Evolutionary conservation across 2,329 filamentous ascomycete genomes (phyloP).

Genomic region (Teratosphaeria zuluensis): DNA sequence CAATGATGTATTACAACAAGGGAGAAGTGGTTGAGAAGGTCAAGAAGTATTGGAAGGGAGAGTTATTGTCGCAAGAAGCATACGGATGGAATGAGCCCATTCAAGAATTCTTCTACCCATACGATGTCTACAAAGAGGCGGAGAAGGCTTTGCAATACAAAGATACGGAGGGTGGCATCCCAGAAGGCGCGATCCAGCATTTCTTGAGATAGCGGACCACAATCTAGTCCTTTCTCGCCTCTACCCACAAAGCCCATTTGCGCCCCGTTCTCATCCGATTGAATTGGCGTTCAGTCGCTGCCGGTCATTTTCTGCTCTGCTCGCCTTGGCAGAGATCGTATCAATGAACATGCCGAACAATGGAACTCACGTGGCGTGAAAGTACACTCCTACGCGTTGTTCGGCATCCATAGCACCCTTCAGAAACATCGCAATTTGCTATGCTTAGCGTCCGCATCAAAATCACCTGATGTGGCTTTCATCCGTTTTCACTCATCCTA

Average conservation of each 20-base stretch:
- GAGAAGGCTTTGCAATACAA: conserved; percentile 2
- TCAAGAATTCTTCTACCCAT: conserved; percentile 1
- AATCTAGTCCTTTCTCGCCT: neutral
- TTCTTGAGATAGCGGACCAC: neutral
- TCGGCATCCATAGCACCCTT: neutral
- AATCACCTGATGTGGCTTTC: neutral
- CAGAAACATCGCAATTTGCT: neutral
- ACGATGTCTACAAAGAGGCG: neutral
- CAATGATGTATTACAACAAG: conserved; percentile 28
- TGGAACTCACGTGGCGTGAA: neutral
- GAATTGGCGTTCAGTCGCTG: neutral
- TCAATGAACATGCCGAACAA: neutral
- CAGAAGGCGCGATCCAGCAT: conserved; percentile 1
- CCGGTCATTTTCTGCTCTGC: neutral
- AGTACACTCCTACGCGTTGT: neutral
- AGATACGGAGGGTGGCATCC: neutral
- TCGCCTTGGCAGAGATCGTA: neutral
- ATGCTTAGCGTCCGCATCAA: neutral
- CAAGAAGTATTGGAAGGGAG: neutral
- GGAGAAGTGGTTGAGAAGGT: neutral
- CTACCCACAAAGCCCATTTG: neutral
- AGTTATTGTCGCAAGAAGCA: neutral
- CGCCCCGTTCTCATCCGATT: neutral
- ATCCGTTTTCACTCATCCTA: neutral
- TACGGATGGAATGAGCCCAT: neutral